A percentile compares a stretch with the other conserved stretches of the same genome.
Evolutionary conservation across 2,329 filamentous ascomycete genomes (phyloP).

Genomic region (Fusarium mundagurra): DNA sequence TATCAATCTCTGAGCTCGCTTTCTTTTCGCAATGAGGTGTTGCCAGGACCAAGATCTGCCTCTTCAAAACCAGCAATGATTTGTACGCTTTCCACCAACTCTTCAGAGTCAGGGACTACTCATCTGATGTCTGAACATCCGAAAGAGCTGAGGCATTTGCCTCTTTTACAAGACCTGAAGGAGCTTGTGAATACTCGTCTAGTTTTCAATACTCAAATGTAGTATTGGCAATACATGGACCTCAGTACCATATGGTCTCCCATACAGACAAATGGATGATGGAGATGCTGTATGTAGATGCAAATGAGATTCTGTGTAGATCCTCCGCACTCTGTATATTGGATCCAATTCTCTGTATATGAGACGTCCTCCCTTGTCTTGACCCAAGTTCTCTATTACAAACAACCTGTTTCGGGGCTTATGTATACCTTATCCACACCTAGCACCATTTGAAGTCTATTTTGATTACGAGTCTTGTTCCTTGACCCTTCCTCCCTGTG

Average conservation of each 20-base stretch:
- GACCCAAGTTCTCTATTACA: background rate
- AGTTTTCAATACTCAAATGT: background rate
- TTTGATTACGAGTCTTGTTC: background rate
- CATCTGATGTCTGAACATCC: background rate
- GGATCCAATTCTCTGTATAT: background rate
- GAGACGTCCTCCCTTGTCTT: background rate
- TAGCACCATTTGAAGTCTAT: background rate
- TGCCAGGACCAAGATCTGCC: background rate
- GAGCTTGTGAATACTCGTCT: background rate
- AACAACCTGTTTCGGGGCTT: background rate
- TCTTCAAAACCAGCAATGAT: background rate
- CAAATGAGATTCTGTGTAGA: background rate
- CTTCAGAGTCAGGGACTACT: background rate
- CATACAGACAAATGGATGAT: background rate
- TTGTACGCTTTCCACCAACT: background rate
- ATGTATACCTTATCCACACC: background rate
- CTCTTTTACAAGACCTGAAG: background rate
- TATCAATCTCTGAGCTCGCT: background rate
- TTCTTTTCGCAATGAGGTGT: background rate
- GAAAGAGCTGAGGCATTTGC: background rate
- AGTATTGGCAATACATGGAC: background rate
- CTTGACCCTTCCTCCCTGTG: background rate
- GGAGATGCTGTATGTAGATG: background rate
- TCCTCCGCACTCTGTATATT: background rate
- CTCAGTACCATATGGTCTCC: background rate